Evolutionary conservation across 768 basidiomycete genomes (phyloP), one percentile per base, ranked within the genome.

Genomic region (Lactifluus volemus): DNA sequence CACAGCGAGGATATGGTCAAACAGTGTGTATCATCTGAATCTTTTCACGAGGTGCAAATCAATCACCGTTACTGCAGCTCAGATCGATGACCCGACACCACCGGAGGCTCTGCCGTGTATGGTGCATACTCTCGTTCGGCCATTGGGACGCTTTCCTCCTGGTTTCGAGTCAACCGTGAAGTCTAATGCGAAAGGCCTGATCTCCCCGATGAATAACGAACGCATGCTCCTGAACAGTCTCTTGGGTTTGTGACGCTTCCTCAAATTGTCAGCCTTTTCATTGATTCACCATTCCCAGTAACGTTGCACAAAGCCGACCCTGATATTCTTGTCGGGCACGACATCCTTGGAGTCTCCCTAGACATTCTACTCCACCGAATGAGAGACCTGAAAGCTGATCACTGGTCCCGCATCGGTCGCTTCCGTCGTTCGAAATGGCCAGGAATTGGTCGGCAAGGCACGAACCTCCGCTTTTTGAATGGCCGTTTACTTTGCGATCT

Each of bases 341-440:
- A 98, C 55, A 97, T 99, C 71, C 76, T 92, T 5, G 93, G 91
- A 5, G 88, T 88, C 29, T 87, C 88, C 1, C 80, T 97, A 25
- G 97, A 98, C 67, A 88, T 97, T 14, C 77, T 99, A 19, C 80
- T 99, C 12, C 85, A 89, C 68, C 86, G 97, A 0, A 88, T 98
- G 88, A 83, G 84, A 63, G 90, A 96, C 59, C 80, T 93, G 49
- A 92, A 95, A 69, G 84, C 83, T 8, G 92, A 96, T 54, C 89
- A 97, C 70, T 98, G 92, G 90, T 96, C 94, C 4, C 84, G 94
- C 44, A 80, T 99, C 42, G 91, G 95, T 25, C 83, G 97, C 11
- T 92, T 98, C 75, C 81, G 92, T 58, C 79, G 94, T 32, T 79
- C 84, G 14, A 88, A 81, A 67, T 92, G 88, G 89, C 91, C 92